Base-by-base conservation (phyloP, 2,329 filamentous ascomycete genomes). In the Parastagonospora avenae region DNA sequence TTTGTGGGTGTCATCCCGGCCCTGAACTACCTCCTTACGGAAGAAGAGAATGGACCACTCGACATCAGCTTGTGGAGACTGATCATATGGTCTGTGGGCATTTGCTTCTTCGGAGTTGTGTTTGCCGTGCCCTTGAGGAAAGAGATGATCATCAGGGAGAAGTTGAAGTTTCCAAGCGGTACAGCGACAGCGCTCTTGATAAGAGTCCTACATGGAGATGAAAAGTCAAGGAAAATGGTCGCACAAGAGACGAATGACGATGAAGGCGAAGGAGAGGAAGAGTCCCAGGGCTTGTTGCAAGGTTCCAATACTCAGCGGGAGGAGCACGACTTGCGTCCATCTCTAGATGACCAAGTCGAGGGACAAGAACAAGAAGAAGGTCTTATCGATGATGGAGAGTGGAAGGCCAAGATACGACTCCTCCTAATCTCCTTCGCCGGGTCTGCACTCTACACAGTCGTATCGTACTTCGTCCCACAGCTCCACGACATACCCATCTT, bases 161-260 rank as follows among this genome's bases (percentile, higher is more conserved):
- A 92, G 70, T 76, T 99, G 50, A 94, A 90, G 68, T 99, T 99
- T 63, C 94, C 94, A 0, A 96, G 91, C 64, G 94, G 94, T 1
- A 97, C 95, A 48, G 95, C 94, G 42, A 97, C 94, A 1, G 94
- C 94, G 0, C 82, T 97, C 15, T 87, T 99, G 79, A 97, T 99
- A 59, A 86, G 87, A 3, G 91, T 97, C 2, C 77, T 99, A 9
- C 93, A 97, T 73, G 91, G 91, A 14, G 61, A 77, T 40, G 60
- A 62, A 15, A 66, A 68, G n/a, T 57, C 60, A 4, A 62, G 59
- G 42, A 37, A 49, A 1, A 44, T 46, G 15, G 41, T 47, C 16
- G 36, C 52, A 15, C 47, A 39, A 4, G 33, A 51, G 8, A 52
- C 42, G 27, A 48, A 24, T 2, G 24, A 47, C 2, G 32, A 50